phyloP scores from a whole-genome alignment of 2,329 filamentous ascomycete genomes.

The Penicillium sp. region DNA sequence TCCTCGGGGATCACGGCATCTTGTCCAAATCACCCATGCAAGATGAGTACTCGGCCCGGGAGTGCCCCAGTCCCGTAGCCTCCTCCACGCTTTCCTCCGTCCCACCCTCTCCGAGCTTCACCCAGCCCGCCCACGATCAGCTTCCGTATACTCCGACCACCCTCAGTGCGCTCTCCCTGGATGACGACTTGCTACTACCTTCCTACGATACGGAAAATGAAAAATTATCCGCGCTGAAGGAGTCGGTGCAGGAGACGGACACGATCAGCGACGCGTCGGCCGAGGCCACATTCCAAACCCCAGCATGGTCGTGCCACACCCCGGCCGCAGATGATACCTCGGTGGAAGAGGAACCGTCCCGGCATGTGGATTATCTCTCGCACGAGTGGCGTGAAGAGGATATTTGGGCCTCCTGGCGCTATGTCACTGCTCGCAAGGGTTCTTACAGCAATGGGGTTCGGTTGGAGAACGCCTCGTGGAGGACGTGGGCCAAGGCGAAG shows the following conservation, averaged over 20 bases:
- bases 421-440: slow-evolving; percentile 78
- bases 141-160: slow-evolving; percentile 44
- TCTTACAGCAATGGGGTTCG: slow-evolving; percentile 80
- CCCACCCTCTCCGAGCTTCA: slow-evolving; percentile 43
- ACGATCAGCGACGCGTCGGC: slow-evolving; percentile 28
- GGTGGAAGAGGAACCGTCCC: slow-evolving; percentile 72
- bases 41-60: slow-evolving; percentile 30
- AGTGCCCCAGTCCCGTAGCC: slow-evolving; percentile 32
- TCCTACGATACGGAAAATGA: slow-evolving; percentile 47
- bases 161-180: slow-evolving; percentile 44
- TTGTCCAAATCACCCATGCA: slow-evolving; percentile 34
- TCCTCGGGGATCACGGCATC: slow-evolving; percentile 30
- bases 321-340: slow-evolving; percentile 79
- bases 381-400: slow-evolving; percentile 94
- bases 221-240: slow-evolving; percentile 45
- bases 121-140: slow-evolving; percentile 33
- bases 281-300: slow-evolving; percentile 43
- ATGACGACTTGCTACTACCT: slow-evolving; percentile 49
- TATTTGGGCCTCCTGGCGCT: slow-evolving; percentile 96
- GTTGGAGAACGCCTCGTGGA: slow-evolving; percentile 94
- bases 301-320: slow-evolving; percentile 61
- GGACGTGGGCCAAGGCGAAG: slow-evolving; percentile 93
- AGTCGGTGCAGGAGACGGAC: slow-evolving; percentile 10
- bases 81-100: slow-evolving; percentile 42
- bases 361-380: slow-evolving; percentile 93